These are phyloP conservation scores for Coemansia sp. DNA, from an alignment of 192 early-diverging fungal species.

Conservation along the genomic window DNA sequence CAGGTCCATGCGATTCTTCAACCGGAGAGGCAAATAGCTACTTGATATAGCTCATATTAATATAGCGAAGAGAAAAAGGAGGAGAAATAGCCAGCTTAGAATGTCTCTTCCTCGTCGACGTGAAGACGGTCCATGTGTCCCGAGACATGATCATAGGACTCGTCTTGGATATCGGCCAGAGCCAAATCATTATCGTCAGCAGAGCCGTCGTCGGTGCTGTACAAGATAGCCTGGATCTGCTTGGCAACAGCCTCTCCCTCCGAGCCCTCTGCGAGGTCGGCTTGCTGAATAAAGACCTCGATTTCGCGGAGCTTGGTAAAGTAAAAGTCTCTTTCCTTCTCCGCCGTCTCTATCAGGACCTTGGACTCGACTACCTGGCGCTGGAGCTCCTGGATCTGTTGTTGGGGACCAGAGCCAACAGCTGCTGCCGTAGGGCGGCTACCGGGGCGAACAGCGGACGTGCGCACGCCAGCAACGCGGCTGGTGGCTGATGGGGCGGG, in stretches of 20 bases:
- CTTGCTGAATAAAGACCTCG: constrained; percentile 85
- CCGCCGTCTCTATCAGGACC: constrained; percentile 83
- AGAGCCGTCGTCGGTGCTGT: constrained; percentile 70
- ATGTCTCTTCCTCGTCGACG: constrained; percentile 47
- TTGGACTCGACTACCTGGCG: constrained; percentile 79
- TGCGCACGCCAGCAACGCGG: constrained; percentile 5
- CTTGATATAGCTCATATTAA: not conserved
- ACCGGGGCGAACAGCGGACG: constrained; percentile 13
- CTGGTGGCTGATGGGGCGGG: constrained; percentile 12
- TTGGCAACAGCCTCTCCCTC: constrained; percentile 61
- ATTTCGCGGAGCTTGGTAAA: constrained; percentile 92
- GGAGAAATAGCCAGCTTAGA: constrained; percentile 8
- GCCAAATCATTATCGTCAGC: constrained; percentile 16
- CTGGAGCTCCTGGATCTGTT: constrained; percentile 71
- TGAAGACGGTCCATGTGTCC: constrained; percentile 31
- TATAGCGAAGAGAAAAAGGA: not conserved
- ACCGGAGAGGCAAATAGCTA: not conserved
- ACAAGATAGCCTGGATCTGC: constrained; percentile 85
- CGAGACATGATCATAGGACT: constrained; percentile 24
- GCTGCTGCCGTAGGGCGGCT: constrained; percentile 13
- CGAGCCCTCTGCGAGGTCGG: constrained; percentile 58
- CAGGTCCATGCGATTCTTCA: not conserved
- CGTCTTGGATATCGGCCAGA: constrained; percentile 3
- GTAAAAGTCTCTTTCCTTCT: constrained; percentile 98
- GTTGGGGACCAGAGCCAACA: constrained; percentile 57